Percentiles rank a stretch among this genome's conserved stretches.
These are phyloP conservation scores for Entomophthora muscae DNA, from an alignment of 371 early-diverging fungal genomes.

Conservation along the genomic window DNA sequence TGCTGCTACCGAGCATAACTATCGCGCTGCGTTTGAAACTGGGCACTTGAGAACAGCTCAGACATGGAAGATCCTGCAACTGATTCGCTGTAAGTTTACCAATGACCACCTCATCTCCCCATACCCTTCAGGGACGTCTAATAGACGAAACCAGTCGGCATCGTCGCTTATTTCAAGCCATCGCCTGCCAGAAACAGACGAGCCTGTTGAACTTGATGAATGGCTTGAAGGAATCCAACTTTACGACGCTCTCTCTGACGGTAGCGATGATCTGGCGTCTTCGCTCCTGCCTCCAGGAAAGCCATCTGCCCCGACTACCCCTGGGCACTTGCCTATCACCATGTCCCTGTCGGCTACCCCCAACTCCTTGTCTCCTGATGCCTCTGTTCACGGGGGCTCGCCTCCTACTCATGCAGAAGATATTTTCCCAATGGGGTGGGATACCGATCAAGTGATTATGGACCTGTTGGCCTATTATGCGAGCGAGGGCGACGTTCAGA, in stretches of 20 bases:
- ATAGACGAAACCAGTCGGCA: neutral
- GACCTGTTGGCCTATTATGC: slow-evolving; percentile 51
- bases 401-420: slow-evolving; percentile 10
- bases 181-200: neutral
- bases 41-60: slow-evolving; percentile 39
- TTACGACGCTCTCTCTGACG: neutral
- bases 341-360: too few relatives aligned
- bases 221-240: neutral
- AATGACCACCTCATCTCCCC: neutral
- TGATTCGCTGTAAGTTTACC: neutral
- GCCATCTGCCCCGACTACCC: neutral
- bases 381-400: neutral
- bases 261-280: neutral
- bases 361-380: neutral
- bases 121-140: neutral
- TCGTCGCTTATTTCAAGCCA: neutral
- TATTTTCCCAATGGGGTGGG: slow-evolving; percentile 26
- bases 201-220: neutral
- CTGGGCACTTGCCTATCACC: neutral
- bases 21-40: slow-evolving; percentile 22
- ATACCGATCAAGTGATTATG: slow-evolving; percentile 28
- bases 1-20: slow-evolving; percentile 22
- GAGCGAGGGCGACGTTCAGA: slow-evolving; percentile 66
- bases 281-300: neutral
- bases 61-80: slow-evolving; percentile 55